These are phyloP conservation scores for Saururus chinensis DNA, from an alignment of 164 flowering plant genomes.

Conservation along the genomic window DNA sequence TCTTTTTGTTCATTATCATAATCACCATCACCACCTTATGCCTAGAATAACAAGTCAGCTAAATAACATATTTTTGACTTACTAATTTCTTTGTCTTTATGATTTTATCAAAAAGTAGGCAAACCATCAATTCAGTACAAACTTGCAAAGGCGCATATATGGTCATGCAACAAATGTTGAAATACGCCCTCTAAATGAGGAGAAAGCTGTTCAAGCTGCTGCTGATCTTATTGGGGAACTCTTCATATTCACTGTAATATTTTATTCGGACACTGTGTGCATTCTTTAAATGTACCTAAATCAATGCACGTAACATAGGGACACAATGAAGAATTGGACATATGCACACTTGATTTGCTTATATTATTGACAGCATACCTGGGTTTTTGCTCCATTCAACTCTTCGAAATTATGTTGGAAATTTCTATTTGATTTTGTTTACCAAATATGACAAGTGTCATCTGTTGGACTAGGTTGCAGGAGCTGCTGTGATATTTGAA, in stretches of 20 bases:
- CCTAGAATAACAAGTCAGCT: no score
- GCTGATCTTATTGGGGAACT: slow-evolving; percentile 80
- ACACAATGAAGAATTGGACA: no score
- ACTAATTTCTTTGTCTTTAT: not conserved
- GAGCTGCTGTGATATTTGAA: slow-evolving; percentile 56
- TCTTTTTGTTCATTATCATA: not conserved
- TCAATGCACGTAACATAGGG: no score
- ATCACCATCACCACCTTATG: not conserved
- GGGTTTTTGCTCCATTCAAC: not conserved
- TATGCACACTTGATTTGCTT: no score
- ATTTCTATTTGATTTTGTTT: not conserved
- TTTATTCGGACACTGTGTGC: not conserved
- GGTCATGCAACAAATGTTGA: slow-evolving; percentile 78
- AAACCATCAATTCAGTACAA: slow-evolving; percentile 64
- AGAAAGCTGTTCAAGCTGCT: slow-evolving; percentile 91
- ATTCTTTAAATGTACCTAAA: no score
- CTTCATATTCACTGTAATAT: slow-evolving; percentile 66
- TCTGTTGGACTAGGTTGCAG: slow-evolving; percentile 24
- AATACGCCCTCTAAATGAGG: slow-evolving; percentile 81
- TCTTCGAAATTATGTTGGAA: not conserved
- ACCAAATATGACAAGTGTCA: not conserved
- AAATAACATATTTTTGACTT: no score
- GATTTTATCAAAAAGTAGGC: slow-evolving; percentile 24
- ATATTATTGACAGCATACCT: not conserved
- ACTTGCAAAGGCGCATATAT: slow-evolving; percentile 71